Percentiles rank a stretch among this genome's conserved stretches.
These are phyloP conservation scores for Calamus simplicifolius DNA, from an alignment of 176 grass and related monocot genomes.

Conservation along the genomic window DNA sequence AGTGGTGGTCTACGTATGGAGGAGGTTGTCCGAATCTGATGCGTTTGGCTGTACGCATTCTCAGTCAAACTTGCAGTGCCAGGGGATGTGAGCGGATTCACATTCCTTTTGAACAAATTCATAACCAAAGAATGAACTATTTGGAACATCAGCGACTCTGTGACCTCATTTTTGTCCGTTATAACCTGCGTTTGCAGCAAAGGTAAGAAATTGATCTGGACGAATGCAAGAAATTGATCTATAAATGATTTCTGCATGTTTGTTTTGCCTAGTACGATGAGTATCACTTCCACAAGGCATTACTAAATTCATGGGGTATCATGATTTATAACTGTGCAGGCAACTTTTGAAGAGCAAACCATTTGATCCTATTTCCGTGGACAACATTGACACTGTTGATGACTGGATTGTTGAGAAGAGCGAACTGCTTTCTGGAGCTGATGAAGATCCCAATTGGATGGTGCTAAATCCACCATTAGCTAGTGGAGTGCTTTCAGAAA, in stretches of 20 bases:
- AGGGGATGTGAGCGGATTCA: constrained; percentile 49
- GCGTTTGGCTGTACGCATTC: constrained; percentile 63
- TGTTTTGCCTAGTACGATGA: too few relatives aligned
- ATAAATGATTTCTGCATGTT: too few relatives aligned
- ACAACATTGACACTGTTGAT: constrained; percentile 64
- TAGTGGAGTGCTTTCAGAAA: constrained; percentile 17
- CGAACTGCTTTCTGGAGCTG: constrained; percentile 19
- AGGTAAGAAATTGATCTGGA: constrained; percentile 32
- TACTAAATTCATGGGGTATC: not conserved
- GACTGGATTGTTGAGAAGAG: constrained; percentile 78
- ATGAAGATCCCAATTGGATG: constrained; percentile 62
- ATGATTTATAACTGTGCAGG: constrained; percentile 29
- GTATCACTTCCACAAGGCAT: too few relatives aligned
- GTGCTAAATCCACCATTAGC: constrained; percentile 45
- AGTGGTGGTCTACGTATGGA: constrained; percentile 91
- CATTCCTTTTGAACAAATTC: constrained; percentile 65
- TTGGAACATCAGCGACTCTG: constrained; percentile 67
- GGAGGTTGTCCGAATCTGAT: constrained; percentile 75
- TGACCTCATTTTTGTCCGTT: constrained; percentile 80
- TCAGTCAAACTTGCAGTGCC: constrained; percentile 84
- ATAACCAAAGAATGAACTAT: constrained; percentile 68
- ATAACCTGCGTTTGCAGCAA: constrained; percentile 78
- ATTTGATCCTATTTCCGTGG: constrained; percentile 71
- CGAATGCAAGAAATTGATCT: constrained; percentile 21
- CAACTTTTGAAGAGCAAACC: constrained; percentile 40